These are phyloP conservation scores for Dactylellina parvicollis DNA, from an alignment of 2,329 filamentous ascomycete genomes.

Conservation along the genomic window DNA sequence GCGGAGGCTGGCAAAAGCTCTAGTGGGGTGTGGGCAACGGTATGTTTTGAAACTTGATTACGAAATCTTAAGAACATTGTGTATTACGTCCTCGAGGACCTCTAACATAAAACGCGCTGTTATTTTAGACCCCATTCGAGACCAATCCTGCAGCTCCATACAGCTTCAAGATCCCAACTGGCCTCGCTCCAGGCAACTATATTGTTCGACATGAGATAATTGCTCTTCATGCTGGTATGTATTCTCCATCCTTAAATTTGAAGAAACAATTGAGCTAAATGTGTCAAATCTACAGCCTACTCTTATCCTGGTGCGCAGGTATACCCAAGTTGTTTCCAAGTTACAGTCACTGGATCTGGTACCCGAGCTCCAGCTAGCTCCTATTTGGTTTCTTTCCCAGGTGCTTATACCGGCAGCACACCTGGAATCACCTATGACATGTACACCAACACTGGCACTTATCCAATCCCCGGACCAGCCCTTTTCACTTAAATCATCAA, in stretches of 20 bases:
- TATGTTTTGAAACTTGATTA: slow-evolving; percentile 34
- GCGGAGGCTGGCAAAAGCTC: slow-evolving; percentile 45
- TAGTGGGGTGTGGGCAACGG: slow-evolving; percentile 25
- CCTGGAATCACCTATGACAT: slow-evolving; percentile 67
- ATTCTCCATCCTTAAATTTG: not conserved
- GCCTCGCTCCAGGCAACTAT: slow-evolving; percentile 68
- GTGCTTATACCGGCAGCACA: slow-evolving; percentile 66
- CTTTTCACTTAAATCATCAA: slow-evolving; percentile 56
- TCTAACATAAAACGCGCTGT: not conserved
- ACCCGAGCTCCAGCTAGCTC: slow-evolving; percentile 41
- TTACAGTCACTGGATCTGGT: slow-evolving; percentile 65
- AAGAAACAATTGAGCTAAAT: slow-evolving; percentile 38
- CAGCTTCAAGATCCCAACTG: slow-evolving; percentile 68
- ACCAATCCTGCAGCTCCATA: slow-evolving; percentile 61
- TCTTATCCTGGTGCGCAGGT: slow-evolving; percentile 68
- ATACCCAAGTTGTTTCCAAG: slow-evolving; percentile 70
- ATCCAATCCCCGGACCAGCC: slow-evolving; percentile 60
- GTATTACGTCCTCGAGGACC: not conserved
- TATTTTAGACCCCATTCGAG: slow-evolving; percentile 55
- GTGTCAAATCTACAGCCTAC: slow-evolving; percentile 57
- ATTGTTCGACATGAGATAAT: slow-evolving; percentile 70
- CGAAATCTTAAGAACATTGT: no score
- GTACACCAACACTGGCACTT: slow-evolving; percentile 62
- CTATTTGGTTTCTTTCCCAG: slow-evolving; percentile 66
- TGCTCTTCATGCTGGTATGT: slow-evolving; percentile 65